phyloP scores from a whole-genome alignment of 352 stramenopile genomes.

The Globisporangium mamillatum region DNA sequence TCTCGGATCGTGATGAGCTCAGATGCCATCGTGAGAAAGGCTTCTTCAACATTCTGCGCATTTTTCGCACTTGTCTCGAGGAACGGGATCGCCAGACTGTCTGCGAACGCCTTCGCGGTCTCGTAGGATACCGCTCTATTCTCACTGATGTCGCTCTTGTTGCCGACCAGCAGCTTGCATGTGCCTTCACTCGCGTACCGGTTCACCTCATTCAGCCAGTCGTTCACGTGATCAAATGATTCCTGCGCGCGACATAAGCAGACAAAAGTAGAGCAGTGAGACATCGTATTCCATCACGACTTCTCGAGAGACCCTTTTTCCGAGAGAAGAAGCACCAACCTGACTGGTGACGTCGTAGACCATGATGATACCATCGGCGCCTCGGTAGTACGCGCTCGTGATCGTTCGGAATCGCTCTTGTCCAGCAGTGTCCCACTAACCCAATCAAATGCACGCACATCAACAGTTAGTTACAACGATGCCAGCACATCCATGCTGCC shows the following conservation, averaged over 20 bases:
- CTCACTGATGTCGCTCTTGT: slow-evolving; percentile 98
- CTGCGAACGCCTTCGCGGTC: slow-evolving; percentile 96
- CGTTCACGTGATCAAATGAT: slow-evolving; percentile 99
- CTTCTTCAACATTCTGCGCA: slow-evolving; percentile 97
- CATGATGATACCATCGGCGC: slow-evolving; percentile 97
- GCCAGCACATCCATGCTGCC: neutral
- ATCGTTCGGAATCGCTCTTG: slow-evolving; percentile 99
- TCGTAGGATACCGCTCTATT: slow-evolving; percentile 97
- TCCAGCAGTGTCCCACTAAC: slow-evolving; percentile 96
- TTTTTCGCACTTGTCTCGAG: slow-evolving; percentile 99
- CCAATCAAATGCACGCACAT: neutral
- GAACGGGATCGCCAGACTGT: slow-evolving; percentile 97
- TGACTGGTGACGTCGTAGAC: slow-evolving; percentile 99
- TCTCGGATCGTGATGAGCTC: slow-evolving; percentile 95
- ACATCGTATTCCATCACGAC: neutral
- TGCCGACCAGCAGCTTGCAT: slow-evolving; percentile 99
- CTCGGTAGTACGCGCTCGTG: slow-evolving; percentile 98
- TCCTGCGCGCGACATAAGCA: slow-evolving; percentile 51
- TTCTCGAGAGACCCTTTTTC: neutral
- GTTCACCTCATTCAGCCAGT: slow-evolving; percentile 99
- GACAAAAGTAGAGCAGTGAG: neutral
- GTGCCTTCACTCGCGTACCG: slow-evolving; percentile 97
- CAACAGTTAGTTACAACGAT: slow-evolving; percentile 1
- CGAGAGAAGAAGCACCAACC: slow-evolving; percentile 21
- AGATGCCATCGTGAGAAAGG: slow-evolving; percentile 99